Percentiles rank a stretch among this genome's conserved stretches.
Evolutionary conservation across 2,329 filamentous ascomycete species (phyloP).

Genomic region (Phaeoacremonium minimum): DNA sequence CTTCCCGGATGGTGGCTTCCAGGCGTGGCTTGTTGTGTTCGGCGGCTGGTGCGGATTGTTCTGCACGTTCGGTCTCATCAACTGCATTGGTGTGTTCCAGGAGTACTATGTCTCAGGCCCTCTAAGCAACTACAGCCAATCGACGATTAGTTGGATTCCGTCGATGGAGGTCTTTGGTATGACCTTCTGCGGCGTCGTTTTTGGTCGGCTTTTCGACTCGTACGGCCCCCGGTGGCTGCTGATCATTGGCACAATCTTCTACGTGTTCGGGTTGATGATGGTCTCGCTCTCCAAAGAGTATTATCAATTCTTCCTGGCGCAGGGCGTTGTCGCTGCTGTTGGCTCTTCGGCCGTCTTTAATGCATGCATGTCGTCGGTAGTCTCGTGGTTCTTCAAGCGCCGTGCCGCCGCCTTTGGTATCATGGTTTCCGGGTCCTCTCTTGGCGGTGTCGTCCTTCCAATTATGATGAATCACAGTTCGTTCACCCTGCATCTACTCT

Average conservation of each 20-base stretch:
- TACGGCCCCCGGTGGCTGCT: slow-evolving; percentile 55
- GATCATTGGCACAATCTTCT: slow-evolving; percentile 43
- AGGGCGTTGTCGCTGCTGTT: slow-evolving; percentile 25
- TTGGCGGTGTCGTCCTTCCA: slow-evolving; percentile 51
- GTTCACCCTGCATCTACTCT: no score
- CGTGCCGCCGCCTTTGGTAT: slow-evolving; percentile 44
- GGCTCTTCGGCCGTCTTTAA: slow-evolving; percentile 30
- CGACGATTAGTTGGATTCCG: slow-evolving; percentile 53
- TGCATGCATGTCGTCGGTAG: slow-evolving; percentile 25
- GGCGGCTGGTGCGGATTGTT: slow-evolving; percentile 29
- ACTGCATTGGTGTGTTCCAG: slow-evolving; percentile 50
- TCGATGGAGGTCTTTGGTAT: slow-evolving; percentile 42
- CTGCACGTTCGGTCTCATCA: slow-evolving; percentile 32
- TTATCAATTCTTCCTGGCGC: slow-evolving; percentile 34
- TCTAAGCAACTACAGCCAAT: slow-evolving; percentile 39
- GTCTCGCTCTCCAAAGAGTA: slow-evolving; percentile 38
- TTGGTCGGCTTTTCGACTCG: slow-evolving; percentile 47
- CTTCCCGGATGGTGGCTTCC: slow-evolving; percentile 47
- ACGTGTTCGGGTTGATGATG: slow-evolving; percentile 59
- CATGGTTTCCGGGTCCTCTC: slow-evolving; percentile 40
- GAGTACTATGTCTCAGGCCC: slow-evolving; percentile 47
- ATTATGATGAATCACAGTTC: slow-evolving; percentile 52
- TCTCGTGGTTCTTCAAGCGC: slow-evolving; percentile 42
- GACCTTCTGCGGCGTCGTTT: slow-evolving; percentile 26
- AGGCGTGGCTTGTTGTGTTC: slow-evolving; percentile 45